Evolutionary conservation across 768 basidiomycete species (phyloP).

Genomic region (Leccinum boreale): DNA sequence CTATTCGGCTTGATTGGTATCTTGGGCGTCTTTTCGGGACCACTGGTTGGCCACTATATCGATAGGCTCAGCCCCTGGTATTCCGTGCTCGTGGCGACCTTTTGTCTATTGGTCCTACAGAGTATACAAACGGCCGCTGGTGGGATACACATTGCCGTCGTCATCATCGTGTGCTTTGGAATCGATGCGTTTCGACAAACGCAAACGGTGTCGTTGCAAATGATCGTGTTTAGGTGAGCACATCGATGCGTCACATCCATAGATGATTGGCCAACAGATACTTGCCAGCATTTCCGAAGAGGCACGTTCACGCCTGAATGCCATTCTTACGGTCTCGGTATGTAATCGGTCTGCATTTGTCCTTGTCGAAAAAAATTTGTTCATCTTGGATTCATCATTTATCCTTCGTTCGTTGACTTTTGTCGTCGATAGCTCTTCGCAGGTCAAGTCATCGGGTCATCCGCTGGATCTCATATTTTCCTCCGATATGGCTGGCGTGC

Average conservation of each 20-base stretch:
- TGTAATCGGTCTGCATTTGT: not conserved
- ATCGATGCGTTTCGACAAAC: slow-evolving; percentile 41
- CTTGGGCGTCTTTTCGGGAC: slow-evolving; percentile 32
- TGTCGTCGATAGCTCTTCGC: slow-evolving; percentile 22
- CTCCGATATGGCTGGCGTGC: slow-evolving; percentile 39
- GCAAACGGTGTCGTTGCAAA: slow-evolving; percentile 35
- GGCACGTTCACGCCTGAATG: slow-evolving; percentile 30
- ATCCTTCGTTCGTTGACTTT: not conserved
- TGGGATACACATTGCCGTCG: slow-evolving; percentile 36
- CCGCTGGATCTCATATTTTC: slow-evolving; percentile 40
- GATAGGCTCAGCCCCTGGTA: slow-evolving; percentile 40
- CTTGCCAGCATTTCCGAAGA: slow-evolving; percentile 26
- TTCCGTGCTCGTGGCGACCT: slow-evolving; percentile 36
- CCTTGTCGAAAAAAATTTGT: not conserved
- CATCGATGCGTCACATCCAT: not conserved
- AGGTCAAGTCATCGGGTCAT: slow-evolving; percentile 44
- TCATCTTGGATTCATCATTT: not conserved
- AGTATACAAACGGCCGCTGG: slow-evolving; percentile 37
- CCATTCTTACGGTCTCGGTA: slow-evolving; percentile 28
- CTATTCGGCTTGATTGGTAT: slow-evolving; percentile 48
- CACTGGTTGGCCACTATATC: slow-evolving; percentile 25
- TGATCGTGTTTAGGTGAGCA: slow-evolving; percentile 26
- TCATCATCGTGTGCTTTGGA: slow-evolving; percentile 39
- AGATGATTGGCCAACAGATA: not conserved
- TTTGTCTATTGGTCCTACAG: slow-evolving; percentile 27